Conservation (phyloP, 768 basidiomycete genomes). For the Boletus tomentosulus region DNA sequence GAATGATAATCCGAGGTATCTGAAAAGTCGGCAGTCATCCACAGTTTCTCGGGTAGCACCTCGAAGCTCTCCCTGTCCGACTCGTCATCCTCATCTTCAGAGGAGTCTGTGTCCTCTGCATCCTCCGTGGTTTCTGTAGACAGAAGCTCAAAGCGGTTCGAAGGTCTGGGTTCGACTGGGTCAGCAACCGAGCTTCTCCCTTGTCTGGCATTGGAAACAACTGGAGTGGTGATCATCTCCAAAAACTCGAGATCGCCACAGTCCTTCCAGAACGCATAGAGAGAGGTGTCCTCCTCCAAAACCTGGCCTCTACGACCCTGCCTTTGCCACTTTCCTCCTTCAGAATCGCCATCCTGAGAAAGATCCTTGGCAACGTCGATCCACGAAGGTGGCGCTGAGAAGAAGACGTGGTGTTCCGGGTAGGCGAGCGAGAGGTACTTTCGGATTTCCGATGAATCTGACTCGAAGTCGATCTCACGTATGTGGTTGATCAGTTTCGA, state of each 20-base stretch:
- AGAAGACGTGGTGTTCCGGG: constrained; percentile 43
- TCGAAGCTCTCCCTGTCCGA: constrained; percentile 2
- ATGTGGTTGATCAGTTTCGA: constrained; percentile 42
- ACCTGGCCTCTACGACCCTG: constrained; percentile 28
- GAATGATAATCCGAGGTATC: not conserved
- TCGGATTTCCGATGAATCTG: constrained; percentile 36
- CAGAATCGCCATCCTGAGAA: constrained; percentile 7
- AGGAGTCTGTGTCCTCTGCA: not conserved
- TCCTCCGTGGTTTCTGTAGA: not conserved
- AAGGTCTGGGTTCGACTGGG: not conserved
- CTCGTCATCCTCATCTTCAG: constrained; percentile 3
- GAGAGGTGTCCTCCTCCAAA: constrained; percentile 22
- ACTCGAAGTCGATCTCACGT: constrained; percentile 28
- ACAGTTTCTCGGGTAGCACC: constrained; percentile 24
- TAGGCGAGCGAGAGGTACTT: constrained; percentile 41
- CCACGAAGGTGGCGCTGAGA: constrained; percentile 48
- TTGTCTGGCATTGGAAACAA: not conserved
- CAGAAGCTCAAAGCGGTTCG: constrained; percentile 20
- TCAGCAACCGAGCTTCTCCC: not conserved
- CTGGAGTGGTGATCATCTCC: constrained; percentile 6
- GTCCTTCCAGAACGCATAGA: constrained; percentile 51
- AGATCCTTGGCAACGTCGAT: constrained; percentile 29
- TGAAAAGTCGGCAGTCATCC: constrained; percentile 19
- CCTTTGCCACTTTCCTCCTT: constrained; percentile 33
- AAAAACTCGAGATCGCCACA: constrained; percentile 48